Percentiles rank a stretch among this genome's conserved stretches.
Conservation (phyloP, 2,329 filamentous ascomycete species). For the Epichloe glyceriae region DNA sequence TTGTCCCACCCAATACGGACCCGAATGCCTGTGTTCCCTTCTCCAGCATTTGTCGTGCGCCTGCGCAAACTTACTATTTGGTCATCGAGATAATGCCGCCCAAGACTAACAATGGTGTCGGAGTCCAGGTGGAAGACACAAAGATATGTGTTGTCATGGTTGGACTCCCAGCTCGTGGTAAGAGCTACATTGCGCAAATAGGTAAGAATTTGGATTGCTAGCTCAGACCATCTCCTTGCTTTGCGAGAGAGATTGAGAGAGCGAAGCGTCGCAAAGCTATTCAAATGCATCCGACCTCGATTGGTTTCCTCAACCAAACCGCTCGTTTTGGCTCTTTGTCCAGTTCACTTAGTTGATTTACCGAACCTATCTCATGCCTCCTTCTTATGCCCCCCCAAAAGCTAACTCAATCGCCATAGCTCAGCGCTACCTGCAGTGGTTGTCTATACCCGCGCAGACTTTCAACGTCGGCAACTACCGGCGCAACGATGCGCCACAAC, state of each 20-base stretch:
- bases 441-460: conserved; percentile 82
- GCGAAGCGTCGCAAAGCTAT: no score
- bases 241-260: no score
- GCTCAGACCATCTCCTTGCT: not conserved
- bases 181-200: conserved; percentile 96
- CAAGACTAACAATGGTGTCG: conserved; percentile 47
- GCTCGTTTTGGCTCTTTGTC: not conserved
- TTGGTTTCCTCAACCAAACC: not conserved
- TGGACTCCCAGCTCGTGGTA: conserved; percentile 84
- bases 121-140: conserved; percentile 84
- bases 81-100: conserved; percentile 26
- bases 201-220: conserved; percentile 39
- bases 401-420: conserved; percentile 34
- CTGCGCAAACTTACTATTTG: conserved; percentile 5
- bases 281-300: not conserved
- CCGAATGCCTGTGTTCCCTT: conserved; percentile 4
- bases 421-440: conserved; percentile 90
- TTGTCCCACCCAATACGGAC: not conserved
- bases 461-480: conserved; percentile 98
- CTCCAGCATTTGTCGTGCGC: conserved; percentile 7
- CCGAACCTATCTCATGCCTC: not conserved
- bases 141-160: conserved; percentile 99
- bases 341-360: not conserved
- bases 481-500: conserved; percentile 77
- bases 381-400: not conserved